phyloP scores from a whole-genome alignment of 2,329 filamentous ascomycete species.

The Fusarium metavorans region DNA sequence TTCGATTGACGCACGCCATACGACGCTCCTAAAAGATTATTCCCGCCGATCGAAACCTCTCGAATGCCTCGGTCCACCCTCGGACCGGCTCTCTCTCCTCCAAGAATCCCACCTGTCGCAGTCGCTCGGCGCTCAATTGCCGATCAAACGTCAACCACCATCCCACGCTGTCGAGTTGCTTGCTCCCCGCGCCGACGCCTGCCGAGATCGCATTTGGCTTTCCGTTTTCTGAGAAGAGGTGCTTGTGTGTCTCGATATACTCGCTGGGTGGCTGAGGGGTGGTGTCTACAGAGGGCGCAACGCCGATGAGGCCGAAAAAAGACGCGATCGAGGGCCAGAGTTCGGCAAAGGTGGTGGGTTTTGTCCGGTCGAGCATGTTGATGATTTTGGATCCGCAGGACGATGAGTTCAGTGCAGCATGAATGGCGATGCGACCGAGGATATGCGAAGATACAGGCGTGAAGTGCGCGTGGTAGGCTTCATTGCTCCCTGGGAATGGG shows the following conservation, averaged over 20 bases:
- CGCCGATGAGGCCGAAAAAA: slow-evolving; percentile 49
- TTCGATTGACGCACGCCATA: background rate
- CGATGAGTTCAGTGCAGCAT: slow-evolving; percentile 45
- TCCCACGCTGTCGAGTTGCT: slow-evolving; percentile 58
- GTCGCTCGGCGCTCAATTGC: slow-evolving; percentile 56
- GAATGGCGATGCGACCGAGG: slow-evolving; percentile 47
- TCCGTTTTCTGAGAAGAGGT: slow-evolving; percentile 46
- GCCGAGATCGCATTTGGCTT: slow-evolving; percentile 33
- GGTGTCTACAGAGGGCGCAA: slow-evolving; percentile 25
- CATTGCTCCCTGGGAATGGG: slow-evolving; percentile 47
- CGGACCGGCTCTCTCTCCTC: slow-evolving; percentile 52
- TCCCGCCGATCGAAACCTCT: slow-evolving; percentile 54
- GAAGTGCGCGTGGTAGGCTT: slow-evolving; percentile 42
- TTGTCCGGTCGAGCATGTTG: slow-evolving; percentile 48
- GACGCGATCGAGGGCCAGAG: slow-evolving; percentile 47
- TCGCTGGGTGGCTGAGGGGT: slow-evolving; percentile 41
- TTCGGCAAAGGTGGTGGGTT: slow-evolving; percentile 44
- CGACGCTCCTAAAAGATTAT: slow-evolving; percentile 50
- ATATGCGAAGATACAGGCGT: slow-evolving; percentile 49
- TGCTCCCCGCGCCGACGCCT: slow-evolving; percentile 53
- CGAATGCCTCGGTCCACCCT: slow-evolving; percentile 58
- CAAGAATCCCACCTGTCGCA: slow-evolving; percentile 54
- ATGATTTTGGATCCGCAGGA: slow-evolving; percentile 47
- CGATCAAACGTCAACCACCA: slow-evolving; percentile 62
- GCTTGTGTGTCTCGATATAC: slow-evolving; percentile 46